A percentile compares a stretch with the other conserved stretches of the same genome.
Conservation (phyloP, 108 stramenopile species). For the Cyclostephanos tholiformis region DNA sequence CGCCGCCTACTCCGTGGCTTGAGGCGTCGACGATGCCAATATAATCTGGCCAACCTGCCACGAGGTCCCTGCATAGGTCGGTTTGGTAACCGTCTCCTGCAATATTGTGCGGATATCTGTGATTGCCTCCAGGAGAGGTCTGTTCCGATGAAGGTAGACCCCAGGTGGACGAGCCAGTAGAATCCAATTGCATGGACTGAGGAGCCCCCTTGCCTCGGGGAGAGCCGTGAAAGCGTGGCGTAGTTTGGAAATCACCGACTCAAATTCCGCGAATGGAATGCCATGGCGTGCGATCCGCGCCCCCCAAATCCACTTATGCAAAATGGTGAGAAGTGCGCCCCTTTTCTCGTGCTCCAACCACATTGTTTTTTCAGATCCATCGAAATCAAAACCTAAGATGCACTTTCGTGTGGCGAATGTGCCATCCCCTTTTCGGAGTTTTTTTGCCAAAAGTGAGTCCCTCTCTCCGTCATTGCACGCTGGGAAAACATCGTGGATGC, state of each 20-base stretch:
- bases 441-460: constrained; percentile 52
- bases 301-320: neutral
- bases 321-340: neutral
- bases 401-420: neutral
- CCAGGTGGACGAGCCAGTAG: neutral
- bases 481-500: constrained; percentile 28
- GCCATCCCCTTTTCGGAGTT: constrained; percentile 39
- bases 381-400: constrained; percentile 24
- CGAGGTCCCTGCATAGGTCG: constrained; percentile 16
- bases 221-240: constrained; percentile 8
- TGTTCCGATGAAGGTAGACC: constrained; percentile 6
- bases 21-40: constrained; percentile 15
- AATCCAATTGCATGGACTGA: neutral
- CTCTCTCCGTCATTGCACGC: neutral
- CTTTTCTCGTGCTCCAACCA: constrained; percentile 7
- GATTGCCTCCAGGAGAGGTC: neutral
- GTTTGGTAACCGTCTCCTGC: neutral
- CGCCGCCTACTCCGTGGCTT: constrained; percentile 21
- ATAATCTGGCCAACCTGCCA: constrained; percentile 9
- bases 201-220: constrained; percentile 5
- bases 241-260: constrained; percentile 1
- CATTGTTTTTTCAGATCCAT: constrained; percentile 8
- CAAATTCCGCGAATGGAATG: constrained; percentile 12
- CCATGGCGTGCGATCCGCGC: neutral
- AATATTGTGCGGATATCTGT: neutral